These are phyloP conservation scores for Kalaharituber pfeilii DNA, from an alignment of 2,329 filamentous ascomycete genomes.

Conservation along the genomic window DNA sequence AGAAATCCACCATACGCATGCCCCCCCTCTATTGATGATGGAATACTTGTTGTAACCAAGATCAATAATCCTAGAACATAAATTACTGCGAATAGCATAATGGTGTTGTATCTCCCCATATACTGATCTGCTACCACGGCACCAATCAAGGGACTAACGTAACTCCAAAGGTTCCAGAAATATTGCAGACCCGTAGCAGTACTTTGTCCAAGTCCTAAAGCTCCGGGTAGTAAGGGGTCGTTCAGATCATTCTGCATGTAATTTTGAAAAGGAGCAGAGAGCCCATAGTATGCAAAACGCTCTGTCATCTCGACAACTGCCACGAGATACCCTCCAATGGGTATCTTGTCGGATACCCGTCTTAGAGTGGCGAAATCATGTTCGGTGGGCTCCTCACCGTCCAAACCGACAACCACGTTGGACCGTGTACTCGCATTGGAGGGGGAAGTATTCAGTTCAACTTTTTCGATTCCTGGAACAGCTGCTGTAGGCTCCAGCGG, in stretches of 20 bases:
- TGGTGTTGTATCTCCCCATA: constrained; percentile 45
- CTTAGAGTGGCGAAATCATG: constrained; percentile 35
- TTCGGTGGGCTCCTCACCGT: constrained; percentile 38
- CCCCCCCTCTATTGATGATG: constrained; percentile 17
- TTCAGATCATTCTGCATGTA: constrained; percentile 30
- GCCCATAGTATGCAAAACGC: constrained; percentile 42
- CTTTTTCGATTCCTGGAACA: too few species aligned
- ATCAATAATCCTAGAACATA: constrained; percentile 38
- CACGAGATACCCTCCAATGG: constrained; percentile 38
- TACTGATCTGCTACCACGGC: constrained; percentile 42
- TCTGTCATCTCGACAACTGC: constrained; percentile 40
- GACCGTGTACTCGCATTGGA: too few species aligned
- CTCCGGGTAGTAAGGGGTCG: constrained; percentile 28
- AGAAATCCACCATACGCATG: constrained; percentile 36
- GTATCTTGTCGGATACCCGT: constrained; percentile 38
- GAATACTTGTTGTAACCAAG: constrained; percentile 36
- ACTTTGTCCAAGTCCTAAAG: constrained; percentile 41
- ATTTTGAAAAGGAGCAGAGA: constrained; percentile 46
- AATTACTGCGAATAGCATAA: constrained; percentile 33
- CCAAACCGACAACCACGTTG: constrained; percentile 15
- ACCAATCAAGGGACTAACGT: constrained; percentile 32
- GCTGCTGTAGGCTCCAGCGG: too few species aligned
- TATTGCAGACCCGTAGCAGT: constrained; percentile 36
- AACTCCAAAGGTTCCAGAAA: constrained; percentile 42
- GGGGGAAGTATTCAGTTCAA: too few species aligned